Evolutionary conservation across 768 basidiomycete genomes (phyloP), one percentile per base, ranked within the genome.

Genomic region (Pholiota conissans): DNA sequence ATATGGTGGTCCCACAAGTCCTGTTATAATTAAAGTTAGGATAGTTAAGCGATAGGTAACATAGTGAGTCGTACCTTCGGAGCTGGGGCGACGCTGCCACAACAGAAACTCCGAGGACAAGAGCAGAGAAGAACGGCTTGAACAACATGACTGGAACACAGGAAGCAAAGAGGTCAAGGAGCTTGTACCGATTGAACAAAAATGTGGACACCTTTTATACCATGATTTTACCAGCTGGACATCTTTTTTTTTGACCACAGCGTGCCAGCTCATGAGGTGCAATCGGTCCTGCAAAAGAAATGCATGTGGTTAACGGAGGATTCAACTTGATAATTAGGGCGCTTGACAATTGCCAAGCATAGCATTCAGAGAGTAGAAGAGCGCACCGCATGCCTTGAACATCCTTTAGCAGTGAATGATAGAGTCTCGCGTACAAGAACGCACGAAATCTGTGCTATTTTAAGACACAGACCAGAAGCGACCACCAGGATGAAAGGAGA

Each of bases 1-100:
- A 73, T 60, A 76, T 70, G 55, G 58, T 59, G 8, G 71, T 75
- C 49, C 78, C 79, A 57, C 80, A 82, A 14, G 57, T 57, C 62
- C 76, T 77, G 30, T 29, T 14, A 30, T 40, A 53, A 11, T 7
- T n/a, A n/a, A n/a, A n/a, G n/a, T n/a, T n/a, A n/a, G n/a, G n/a
- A 16, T 20, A 29, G 3, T 42, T 9, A 53, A 20, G n/a, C 13
- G 26, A 9, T 39, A 9, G 13, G 8, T 9, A 46, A 30, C 16
- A 27, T 11, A 49, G 13, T 18, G 18, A 26, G 24, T 3, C 45
- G 61, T 67, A 68, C 72, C 35, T 57, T 52, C 11, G 59, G 55
- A 7, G 42, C 34, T 39, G 65, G 65, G 73, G 70, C 13, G 63
- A 60, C 11, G 69, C 74, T 29, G 73, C 53, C 10, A 69, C 69